Evolutionary conservation across 2,329 filamentous ascomycete species (phyloP), one percentile per base, ranked within the genome.

Genomic region (Exserohilum rostratum): DNA sequence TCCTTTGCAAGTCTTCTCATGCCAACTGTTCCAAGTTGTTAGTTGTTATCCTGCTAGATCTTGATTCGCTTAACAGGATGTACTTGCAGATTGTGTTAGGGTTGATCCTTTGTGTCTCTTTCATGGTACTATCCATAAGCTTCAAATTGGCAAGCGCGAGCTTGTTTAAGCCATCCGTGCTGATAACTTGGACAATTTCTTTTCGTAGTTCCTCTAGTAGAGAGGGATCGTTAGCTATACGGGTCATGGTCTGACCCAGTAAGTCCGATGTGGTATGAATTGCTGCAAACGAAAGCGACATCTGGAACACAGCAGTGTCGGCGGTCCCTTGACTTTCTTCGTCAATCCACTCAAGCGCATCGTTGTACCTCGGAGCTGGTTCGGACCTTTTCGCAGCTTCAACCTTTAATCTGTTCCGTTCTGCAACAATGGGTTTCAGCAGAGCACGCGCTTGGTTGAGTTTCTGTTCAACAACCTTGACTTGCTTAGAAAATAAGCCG

Each of bases 261-360:
- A 53, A 31, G 9, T 53, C 38, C 3, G 20, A 31, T 6, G 45
- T 49, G 3, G 44, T 53, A 17, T 53, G 50, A 10, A 53, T 46
- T 5, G 38, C 45, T 0, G 17, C 38, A 2, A 46, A 12, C 0
- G 44, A 34, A 3, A 53, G 31, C 1, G 9, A 1, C 0, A 37
- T 12, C 33, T 53, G 45, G 6, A 13, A 39, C 0, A 43, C 3
- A 7, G 44, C 45, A 3, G 30, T 12, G 6, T 49, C 45, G 1
- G 15, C 9, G 9, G 7, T 15, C 1, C 29, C 44, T 0, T 10
- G 3, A 6, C 17, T 17, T 20, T 53, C 33, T 5, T 12, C 15
- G 5, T 53, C 44, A 6, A 15, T 11, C 44, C 45, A 49, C 4
- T 53, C 38, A 12, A 53, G n/a, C 9, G 33, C 17, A 22, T 53